Percentiles rank a stretch among this genome's conserved stretches.
Conservation (phyloP, 169 alveolate genomes). For the Plasmodium inui region DNA sequence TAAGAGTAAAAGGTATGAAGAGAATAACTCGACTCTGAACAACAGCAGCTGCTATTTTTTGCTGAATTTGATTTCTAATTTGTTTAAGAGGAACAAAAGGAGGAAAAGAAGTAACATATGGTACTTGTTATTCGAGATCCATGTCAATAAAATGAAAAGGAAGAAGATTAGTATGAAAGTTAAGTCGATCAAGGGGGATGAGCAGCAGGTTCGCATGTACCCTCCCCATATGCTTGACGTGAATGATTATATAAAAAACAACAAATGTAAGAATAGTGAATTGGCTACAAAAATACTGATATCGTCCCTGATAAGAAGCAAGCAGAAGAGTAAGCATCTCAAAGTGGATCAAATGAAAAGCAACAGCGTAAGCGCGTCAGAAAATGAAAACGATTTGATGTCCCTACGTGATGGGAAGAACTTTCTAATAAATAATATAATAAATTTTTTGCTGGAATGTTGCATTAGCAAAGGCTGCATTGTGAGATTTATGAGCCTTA, state of each 20-base stretch:
- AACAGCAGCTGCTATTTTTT: conserved; percentile 54
- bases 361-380: background rate
- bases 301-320: conserved; percentile 9
- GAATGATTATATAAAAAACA: background rate
- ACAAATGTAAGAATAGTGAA: background rate
- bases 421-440: conserved; percentile 52
- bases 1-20: conserved; percentile 38
- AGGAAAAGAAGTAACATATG: conserved; percentile 33
- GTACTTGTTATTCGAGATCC: conserved; percentile 40
- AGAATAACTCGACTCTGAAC: conserved; percentile 40
- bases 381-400: conserved; percentile 54
- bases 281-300: background rate
- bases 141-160: conserved; percentile 43
- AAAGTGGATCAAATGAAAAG: background rate
- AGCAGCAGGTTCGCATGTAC: background rate
- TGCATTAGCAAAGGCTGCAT: conserved; percentile 52
- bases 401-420: conserved; percentile 37
- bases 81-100: conserved; percentile 19
- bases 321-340: conserved; percentile 3
- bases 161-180: conserved; percentile 2
- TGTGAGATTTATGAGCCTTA: conserved; percentile 38
- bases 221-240: background rate
- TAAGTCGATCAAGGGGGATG: background rate
- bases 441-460: conserved; percentile 62
- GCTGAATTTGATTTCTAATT: conserved; percentile 25